These are phyloP conservation scores for Coelastrella sp. DNA, from an alignment of 139 green algal genomes.

Conservation along the genomic window DNA sequence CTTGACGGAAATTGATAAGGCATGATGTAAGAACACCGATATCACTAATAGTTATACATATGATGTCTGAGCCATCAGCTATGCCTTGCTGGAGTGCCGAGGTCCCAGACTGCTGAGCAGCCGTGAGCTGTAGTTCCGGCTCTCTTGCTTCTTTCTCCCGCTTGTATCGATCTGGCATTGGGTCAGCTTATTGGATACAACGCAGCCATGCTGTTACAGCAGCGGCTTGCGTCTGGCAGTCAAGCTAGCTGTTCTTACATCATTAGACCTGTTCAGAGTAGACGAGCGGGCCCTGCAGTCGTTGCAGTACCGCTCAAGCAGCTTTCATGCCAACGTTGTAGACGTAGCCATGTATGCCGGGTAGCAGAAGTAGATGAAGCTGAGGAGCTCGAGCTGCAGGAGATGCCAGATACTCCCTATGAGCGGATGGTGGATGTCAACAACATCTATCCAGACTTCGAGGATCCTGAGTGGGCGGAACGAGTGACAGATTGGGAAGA, in stretches of 20 bases:
- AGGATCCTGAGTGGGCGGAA: constrained; percentile 12
- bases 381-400: neutral
- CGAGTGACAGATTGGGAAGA: constrained; percentile 33
- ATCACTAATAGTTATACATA: too few relatives aligned
- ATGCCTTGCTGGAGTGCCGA: neutral
- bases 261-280: neutral
- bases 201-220: constrained; percentile 1
- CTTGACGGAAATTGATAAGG: too few relatives aligned
- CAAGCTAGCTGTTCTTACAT: constrained; percentile 36
- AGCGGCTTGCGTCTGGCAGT: constrained; percentile 36
- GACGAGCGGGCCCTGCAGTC: neutral
- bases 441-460: constrained; percentile 23
- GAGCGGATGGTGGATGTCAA: neutral
- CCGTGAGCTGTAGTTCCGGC: neutral
- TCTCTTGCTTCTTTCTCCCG: neutral
- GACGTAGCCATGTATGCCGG: neutral
- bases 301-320: neutral
- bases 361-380: constrained; percentile 15
- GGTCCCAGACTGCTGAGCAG: neutral
- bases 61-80: too few relatives aligned
- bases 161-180: neutral
- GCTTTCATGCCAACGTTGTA: neutral
- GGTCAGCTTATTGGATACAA: neutral
- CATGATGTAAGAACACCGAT: too few relatives aligned
- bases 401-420: neutral